Conservation (phyloP, 345 rosid species). For the Pugionium cornutum region DNA sequence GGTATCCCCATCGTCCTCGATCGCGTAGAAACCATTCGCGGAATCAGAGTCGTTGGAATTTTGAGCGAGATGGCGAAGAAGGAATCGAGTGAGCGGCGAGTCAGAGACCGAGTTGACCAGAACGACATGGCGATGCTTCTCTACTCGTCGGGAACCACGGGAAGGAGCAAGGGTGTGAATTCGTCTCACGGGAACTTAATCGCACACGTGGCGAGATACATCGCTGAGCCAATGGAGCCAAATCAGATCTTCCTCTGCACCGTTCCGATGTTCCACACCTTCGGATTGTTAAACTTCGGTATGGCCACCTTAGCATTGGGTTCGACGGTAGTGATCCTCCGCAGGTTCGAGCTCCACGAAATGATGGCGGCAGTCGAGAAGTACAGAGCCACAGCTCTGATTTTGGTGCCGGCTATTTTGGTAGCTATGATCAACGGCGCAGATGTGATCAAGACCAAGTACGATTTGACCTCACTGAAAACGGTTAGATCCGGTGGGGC, state of each 20-base stretch:
- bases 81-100: background rate
- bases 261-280: background rate
- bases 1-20: background rate
- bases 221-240: background rate
- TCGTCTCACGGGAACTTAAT: constrained; percentile 1
- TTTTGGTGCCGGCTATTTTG: constrained; percentile 14
- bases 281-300: background rate
- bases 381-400: background rate
- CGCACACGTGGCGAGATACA: background rate
- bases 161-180: background rate
- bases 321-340: background rate
- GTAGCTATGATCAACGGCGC: constrained; percentile 21
- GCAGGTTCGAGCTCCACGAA: too few species aligned
- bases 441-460: constrained; percentile 6
- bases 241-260: background rate
- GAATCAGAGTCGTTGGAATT: background rate
- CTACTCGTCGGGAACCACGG: constrained; percentile 11
- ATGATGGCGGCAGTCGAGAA: background rate
- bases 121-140: constrained; percentile 1
- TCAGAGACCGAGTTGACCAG: background rate
- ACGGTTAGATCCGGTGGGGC: constrained; percentile 21
- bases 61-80: background rate
- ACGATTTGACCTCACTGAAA: constrained; percentile 7
- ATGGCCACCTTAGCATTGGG: background rate
- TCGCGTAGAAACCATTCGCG: background rate